phyloP scores from a whole-genome alignment of 2,329 filamentous ascomycete species.

The Cordyceps militaris region DNA sequence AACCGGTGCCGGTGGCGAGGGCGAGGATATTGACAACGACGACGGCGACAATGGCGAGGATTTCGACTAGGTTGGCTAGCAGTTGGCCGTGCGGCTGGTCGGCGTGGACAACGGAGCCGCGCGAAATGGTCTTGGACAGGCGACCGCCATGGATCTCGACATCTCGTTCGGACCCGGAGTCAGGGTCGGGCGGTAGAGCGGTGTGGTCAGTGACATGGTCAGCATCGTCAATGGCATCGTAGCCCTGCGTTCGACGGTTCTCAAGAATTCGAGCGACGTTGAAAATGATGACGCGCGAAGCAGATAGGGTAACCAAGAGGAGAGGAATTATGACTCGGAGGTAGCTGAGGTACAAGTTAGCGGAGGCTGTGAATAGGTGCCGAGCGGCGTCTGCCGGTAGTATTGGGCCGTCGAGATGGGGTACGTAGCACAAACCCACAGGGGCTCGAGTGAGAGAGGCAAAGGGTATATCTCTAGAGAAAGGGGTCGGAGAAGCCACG shows the following conservation, averaged over 20 bases:
- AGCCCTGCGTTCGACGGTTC: not conserved
- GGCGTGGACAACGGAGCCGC: constrained; percentile 60
- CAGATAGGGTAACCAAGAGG: not conserved
- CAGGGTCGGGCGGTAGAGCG: constrained; percentile 41
- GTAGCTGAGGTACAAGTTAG: constrained; percentile 22
- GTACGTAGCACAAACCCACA: too few species aligned
- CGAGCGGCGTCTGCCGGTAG: too few species aligned
- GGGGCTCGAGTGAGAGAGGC: not conserved
- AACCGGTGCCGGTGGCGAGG: constrained; percentile 39
- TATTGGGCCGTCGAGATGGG: too few species aligned
- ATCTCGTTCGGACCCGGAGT: constrained; percentile 37
- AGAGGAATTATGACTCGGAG: constrained; percentile 18
- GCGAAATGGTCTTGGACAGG: constrained; percentile 53
- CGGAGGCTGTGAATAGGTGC: not conserved
- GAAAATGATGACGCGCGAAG: constrained; percentile 5
- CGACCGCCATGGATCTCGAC: constrained; percentile 52
- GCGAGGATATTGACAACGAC: constrained; percentile 61
- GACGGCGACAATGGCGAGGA: constrained; percentile 64
- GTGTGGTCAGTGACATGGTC: constrained; percentile 35
- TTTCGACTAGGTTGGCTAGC: constrained; percentile 64
- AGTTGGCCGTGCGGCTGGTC: constrained; percentile 70
- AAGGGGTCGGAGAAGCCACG: not conserved
- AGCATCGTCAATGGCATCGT: not conserved
- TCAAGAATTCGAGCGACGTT: constrained; percentile 1
- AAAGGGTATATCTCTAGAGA: not conserved